Evolutionary conservation across 306 rosid genomes (phyloP).

Genomic region (Myrica gale): DNA sequence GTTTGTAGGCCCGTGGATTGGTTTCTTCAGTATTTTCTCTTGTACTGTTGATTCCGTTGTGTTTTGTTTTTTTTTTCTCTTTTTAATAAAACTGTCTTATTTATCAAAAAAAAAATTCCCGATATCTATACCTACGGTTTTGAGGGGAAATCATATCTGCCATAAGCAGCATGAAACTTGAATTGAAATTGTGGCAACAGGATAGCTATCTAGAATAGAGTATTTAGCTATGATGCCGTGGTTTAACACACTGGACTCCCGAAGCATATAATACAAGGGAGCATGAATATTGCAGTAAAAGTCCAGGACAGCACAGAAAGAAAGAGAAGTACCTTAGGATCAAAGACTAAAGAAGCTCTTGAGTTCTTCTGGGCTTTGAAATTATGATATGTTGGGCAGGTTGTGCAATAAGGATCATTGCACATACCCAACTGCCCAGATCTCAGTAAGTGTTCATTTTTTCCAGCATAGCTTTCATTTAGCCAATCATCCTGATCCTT

Average conservation of each 20-base stretch:
- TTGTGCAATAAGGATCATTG: slow-evolving; percentile 85
- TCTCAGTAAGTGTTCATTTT: slow-evolving; percentile 68
- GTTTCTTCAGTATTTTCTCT: too few relatives aligned
- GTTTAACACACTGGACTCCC: too few relatives aligned
- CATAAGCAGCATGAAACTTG: slow-evolving; percentile 6
- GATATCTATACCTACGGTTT: background rate
- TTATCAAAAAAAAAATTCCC: too few relatives aligned
- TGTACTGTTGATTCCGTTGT: too few relatives aligned
- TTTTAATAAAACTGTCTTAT: too few relatives aligned
- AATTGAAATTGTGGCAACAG: background rate
- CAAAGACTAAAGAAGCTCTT: slow-evolving; percentile 46
- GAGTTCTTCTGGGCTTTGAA: slow-evolving; percentile 37
- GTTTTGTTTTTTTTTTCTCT: too few relatives aligned
- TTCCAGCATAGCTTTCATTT: slow-evolving; percentile 29
- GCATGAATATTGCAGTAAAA: slow-evolving; percentile 12
- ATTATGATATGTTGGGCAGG: slow-evolving; percentile 71
- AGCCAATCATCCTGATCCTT: slow-evolving; percentile 41
- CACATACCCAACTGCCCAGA: slow-evolving; percentile 92
- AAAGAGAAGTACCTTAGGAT: slow-evolving; percentile 52
- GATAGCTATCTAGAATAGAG: background rate
- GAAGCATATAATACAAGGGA: background rate
- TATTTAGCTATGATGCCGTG: background rate
- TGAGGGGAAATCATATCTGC: background rate
- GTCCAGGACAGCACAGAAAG: background rate
- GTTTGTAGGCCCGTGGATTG: too few relatives aligned